Evolutionary conservation across 176 grass and related monocot genomes (phyloP), one percentile per base, ranked within the genome.

Genomic region (Aegilops longissima): DNA sequence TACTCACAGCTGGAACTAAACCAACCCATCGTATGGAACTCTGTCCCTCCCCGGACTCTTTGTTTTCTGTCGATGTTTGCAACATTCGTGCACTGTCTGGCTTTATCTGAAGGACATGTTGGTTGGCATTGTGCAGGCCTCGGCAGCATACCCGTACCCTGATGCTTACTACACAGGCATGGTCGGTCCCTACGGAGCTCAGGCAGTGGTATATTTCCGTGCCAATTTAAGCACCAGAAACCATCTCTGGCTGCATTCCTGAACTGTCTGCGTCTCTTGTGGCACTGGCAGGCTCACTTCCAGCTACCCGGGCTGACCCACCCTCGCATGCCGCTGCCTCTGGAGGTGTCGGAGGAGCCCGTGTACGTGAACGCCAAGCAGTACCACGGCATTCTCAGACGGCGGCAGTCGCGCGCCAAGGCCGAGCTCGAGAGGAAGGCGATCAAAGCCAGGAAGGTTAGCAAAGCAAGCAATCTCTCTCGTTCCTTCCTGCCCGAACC

Each of bases 291-390:
- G 92, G 38, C 90, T 39, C 97, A 94, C 85, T 92, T 86, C 59
- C 97, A 94, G 76, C 49, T 93, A 18, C 81, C 88, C 78, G 92
- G 94, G 73, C 76, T 91, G 84, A 71, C 87, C 52, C 92, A 88
- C 29, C 51, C 85, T 58, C 86, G 97, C 14, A 93, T 99, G 93
- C 94, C 97, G 14, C 94, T 99, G 42, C 97, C 90, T 73, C 92
- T 96, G 27, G 92, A 99, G 81, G 84, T 96, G 78, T 87, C 97
- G 0, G 93, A 96, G 89, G 97, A 99, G 61, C 97, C 94, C 67
- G 92, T 98, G 20, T 98, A 96, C 96, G 97, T 98, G 81, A 98
- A 99, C 83, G 92, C 97, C 17, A 99, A 99, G 80, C 97, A 99
- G 86, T 99, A 96, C 58, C 92, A 96, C 83, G 97, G 97, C 20